Conservation (phyloP, 331 rosid species). For the Arachis monticola region DNA sequence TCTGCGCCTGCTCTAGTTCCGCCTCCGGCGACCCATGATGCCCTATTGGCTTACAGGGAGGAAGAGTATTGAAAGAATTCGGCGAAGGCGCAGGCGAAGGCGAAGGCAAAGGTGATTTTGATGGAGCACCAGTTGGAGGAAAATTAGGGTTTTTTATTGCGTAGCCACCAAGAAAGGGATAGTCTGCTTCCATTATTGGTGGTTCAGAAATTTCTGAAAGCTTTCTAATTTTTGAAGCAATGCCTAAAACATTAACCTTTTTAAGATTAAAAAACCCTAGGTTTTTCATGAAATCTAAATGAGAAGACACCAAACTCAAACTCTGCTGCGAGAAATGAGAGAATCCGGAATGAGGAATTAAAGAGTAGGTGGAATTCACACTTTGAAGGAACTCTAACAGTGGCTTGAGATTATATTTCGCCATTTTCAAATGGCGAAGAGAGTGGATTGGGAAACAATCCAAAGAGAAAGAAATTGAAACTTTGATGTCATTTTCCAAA, state of each 20-base stretch:
- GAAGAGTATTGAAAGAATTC: conserved; percentile 41
- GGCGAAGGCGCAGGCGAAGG: conserved; percentile 62
- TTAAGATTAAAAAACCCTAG: conserved; percentile 42
- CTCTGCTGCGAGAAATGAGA: conserved; percentile 40
- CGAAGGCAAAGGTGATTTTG: conserved; percentile 67
- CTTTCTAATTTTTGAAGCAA: conserved; percentile 54
- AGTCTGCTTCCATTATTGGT: conserved; percentile 38
- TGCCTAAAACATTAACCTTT: conserved; percentile 46
- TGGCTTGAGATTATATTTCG: conserved; percentile 33
- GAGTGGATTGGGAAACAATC: conserved; percentile 39
- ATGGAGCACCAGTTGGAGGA: conserved; percentile 39
- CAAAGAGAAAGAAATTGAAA: conserved; percentile 60
- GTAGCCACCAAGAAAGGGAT: conserved; percentile 45
- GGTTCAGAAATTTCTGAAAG: conserved; percentile 60
- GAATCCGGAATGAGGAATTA: conserved; percentile 47
- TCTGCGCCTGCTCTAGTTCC: conserved; percentile 39
- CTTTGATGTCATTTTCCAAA: conserved; percentile 69
- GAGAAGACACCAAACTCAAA: conserved; percentile 49
- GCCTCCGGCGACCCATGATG: conserved; percentile 53
- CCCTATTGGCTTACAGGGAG: conserved; percentile 69
- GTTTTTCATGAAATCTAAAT: conserved; percentile 51
- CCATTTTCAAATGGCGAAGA: conserved; percentile 40
- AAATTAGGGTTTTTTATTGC: too few relatives aligned
- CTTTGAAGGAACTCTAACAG: conserved; percentile 52
- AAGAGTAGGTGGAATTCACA: conserved; percentile 62